Base-by-base conservation (phyloP, 2,329 filamentous ascomycete genomes). In the Talaromyces sp. region DNA sequence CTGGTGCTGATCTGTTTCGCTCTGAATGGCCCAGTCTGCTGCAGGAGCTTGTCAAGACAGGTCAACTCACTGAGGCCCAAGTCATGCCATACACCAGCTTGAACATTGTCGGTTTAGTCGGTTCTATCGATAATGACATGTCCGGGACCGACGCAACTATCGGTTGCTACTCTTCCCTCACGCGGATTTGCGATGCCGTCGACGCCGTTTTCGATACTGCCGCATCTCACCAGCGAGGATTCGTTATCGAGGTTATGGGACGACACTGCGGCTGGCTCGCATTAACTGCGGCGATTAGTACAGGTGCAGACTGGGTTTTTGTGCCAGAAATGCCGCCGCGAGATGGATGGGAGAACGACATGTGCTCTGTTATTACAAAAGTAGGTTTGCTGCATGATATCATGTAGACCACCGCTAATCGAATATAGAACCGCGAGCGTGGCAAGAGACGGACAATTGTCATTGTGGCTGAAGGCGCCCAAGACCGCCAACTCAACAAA, bases 371-470 rank as follows among this genome's bases (percentile, higher is more conserved):
- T 57, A 87, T 97, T 60, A 83, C 83, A 60, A 86, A 88, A 75
- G 88, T 90, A 70, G 69, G 79, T 67, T 21, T 53, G 12, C 41
- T 56, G n/a, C 50, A 50, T 24, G 10, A n/a, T 19, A 14, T 52
- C n/a, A 31, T 17, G 31, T 35, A 32, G 38, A 19, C 59, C 43
- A 51, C 59, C 58, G 58, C 66, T 61, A 41, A 67, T 63, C 68
- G 61, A 69, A 58, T 64, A 64, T 72, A 94, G 87, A 94, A 97
- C 78, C 88, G 94, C 26, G 70, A 75, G 63, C 83, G 91, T 71
- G 94, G 94, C 70, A 99, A 97, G 83, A 86, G 94, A 69, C 95
- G 96, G 81, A 97, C 94, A 1, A 97, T 97, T 68, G 93, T 99
- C 69, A 96, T 99, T 68, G 89, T 99, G 57, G 94, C 94, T 57